Evolutionary conservation across 1,139 yeast species (phyloP), one percentile per base, ranked within the genome.

Genomic region (Saccharomyces hybrid): DNA sequence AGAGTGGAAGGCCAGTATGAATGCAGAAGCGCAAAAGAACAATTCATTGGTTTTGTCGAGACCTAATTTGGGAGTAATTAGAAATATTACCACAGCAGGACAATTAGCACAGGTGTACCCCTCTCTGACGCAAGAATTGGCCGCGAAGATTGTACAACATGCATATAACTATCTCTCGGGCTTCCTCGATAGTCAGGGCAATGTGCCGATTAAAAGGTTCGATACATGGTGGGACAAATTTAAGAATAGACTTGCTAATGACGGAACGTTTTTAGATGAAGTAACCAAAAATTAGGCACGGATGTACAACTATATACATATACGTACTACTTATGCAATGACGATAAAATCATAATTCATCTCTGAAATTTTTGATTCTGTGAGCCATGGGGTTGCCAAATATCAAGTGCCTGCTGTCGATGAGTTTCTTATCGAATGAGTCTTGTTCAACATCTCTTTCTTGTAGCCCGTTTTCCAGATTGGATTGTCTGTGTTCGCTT

Each of bases 211-310:
- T 70, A 87, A 84, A 66, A 88, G 85, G 50, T 91, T 93, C 66
- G 96, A 93, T 68, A 85, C 82, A 42, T 93, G 99, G 99, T 91
- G 99, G 98, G 84, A 80, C 59, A 93, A 90, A 71, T 95, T 93
- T 73, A 86, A 81, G 69, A 73, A 80, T 12, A 84, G 86, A 65
- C 67, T 93, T 55, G 78, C 81, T 16, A 84, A 84, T 59, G 95
- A 95, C 67, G 97, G 97, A 1, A 81, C 80, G 55, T 93, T 89
- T 66, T 72, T 93, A 52, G 88, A 88, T 58, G 75, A 73, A 51
- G 66, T 70, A 2, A 68, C 72, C 5, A 59, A 59, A 27, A 64
- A 62, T 48, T 57, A 47, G 47, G 28, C 12, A 24, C 28, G 31
- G 11, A 42, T 26, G 32, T 29, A 21, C 16, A 42, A 44, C 31